Conservation (phyloP, 768 basidiomycete species). For the Termitomyces sp. region DNA sequence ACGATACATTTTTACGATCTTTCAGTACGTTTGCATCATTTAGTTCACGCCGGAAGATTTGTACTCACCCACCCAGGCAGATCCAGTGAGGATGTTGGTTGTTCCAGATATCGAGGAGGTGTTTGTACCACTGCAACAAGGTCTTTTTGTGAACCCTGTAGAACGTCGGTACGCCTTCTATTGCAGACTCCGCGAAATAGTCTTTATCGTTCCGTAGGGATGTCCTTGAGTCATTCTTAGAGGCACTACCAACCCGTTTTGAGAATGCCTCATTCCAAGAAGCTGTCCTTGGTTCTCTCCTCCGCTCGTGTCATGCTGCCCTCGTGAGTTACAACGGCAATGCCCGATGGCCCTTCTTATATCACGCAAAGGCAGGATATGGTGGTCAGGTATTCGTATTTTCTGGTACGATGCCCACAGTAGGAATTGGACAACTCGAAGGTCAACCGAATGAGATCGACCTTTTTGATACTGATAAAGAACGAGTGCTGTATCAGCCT, state of each 20-base stretch:
- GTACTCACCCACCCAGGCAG: constrained; percentile 32
- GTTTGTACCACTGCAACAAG: constrained; percentile 70
- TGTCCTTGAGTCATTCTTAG: constrained; percentile 62
- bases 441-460: constrained; percentile 54
- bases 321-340: constrained; percentile 42
- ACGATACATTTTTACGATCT: constrained; percentile 87
- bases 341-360: background rate
- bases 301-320: constrained; percentile 66
- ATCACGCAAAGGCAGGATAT: constrained; percentile 40
- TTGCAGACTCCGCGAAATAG: background rate
- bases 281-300: constrained; percentile 73
- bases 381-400: constrained; percentile 81
- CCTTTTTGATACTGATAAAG: constrained; percentile 81
- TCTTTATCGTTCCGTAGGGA: constrained; percentile 29
- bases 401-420: constrained; percentile 59
- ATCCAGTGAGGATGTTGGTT: constrained; percentile 66
- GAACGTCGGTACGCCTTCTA: constrained; percentile 59
- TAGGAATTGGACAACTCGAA: constrained; percentile 68
- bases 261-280: constrained; percentile 40
- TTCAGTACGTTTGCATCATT: constrained; percentile 49
- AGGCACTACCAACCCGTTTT: constrained; percentile 58
- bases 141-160: constrained; percentile 71
- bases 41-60: constrained; percentile 8
- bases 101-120: constrained; percentile 90
- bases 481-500: constrained; percentile 72